Conservation (phyloP, 768 basidiomycete species). For the Coprinellus micaceus region DNA sequence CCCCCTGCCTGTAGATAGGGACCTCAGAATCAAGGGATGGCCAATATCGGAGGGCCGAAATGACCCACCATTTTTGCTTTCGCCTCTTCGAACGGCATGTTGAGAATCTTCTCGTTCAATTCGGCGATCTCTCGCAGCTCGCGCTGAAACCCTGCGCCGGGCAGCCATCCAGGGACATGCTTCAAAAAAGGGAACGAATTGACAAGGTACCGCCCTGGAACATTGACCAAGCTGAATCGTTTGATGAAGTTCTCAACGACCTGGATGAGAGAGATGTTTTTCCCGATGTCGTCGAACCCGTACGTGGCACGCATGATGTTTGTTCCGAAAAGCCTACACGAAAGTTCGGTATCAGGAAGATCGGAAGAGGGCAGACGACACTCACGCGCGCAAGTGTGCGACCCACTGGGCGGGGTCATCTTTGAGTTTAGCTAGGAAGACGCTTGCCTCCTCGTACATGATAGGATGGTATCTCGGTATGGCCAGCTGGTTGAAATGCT, state of each 20-base stretch:
- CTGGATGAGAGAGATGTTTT: conserved; percentile 22
- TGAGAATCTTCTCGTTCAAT: background rate
- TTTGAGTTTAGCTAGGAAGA: background rate
- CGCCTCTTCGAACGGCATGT: background rate
- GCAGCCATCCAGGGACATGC: conserved; percentile 33
- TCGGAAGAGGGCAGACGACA: background rate
- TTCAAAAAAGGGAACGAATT: conserved; percentile 17
- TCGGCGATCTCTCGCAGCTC: background rate
- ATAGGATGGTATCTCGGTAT: conserved; percentile 14
- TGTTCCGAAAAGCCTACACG: conserved; percentile 6
- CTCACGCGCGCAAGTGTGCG: background rate
- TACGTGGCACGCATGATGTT: conserved; percentile 22
- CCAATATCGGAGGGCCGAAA: no score
- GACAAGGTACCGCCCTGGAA: conserved; percentile 16
- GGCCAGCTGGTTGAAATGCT: conserved; percentile 20
- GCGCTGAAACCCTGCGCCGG: conserved; percentile 30
- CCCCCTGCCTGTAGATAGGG: background rate
- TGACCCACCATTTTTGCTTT: conserved; percentile 3
- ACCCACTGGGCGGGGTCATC: background rate
- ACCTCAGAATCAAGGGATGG: no score
- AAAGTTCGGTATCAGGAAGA: no score
- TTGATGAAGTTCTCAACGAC: conserved; percentile 21
- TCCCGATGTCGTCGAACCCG: conserved; percentile 23
- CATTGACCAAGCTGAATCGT: conserved; percentile 8
- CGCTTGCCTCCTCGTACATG: conserved; percentile 3